Evolutionary conservation across 441 rosid genomes (phyloP), one percentile per base, ranked within the genome.

Genomic region (Hura crepitans): DNA sequence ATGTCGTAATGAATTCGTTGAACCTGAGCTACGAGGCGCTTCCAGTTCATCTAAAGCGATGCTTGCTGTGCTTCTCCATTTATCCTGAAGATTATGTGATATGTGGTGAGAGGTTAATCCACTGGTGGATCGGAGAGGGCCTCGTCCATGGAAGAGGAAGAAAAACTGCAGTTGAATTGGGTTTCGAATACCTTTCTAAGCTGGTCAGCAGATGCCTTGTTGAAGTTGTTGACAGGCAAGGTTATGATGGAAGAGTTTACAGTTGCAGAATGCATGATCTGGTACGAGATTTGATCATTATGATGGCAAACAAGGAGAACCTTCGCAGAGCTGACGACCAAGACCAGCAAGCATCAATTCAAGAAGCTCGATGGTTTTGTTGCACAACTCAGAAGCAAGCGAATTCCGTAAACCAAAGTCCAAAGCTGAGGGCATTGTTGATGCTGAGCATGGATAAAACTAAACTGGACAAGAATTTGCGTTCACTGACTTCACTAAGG

Each of bases 91-190:
- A 68, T 37, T 42, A 33, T 22, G 63, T 39, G 25, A 56, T 68
- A 17, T 20, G 6, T 15, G 42, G 53, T 17, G 63, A 56, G 37
- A 62, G 55, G 39, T 58, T 68, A 55, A 35, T 15, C 22, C 62
- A 8, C 6, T 68, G 71, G 71, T 68, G 71, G 71, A 15, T 68
- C 23, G 71, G 53, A 42, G 53, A 68, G 62, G 71, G 71, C 10
- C 39, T 68, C 22, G 27, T 56, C 20, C 39, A 55, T 25, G 71
- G 6, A n/a, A 68, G 45, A 55, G 62, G 25, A 14, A 6, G 39
- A 25, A 39, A 35, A 54, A 55, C 71, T 6, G 37, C 71, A 8
- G 55, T 17, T 6, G 71, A 68, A 56, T 2, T 68, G 51, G 43
- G 53, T 39, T 68, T 39, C 1, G 71, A 68, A 14, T 42, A 68